Evolutionary conservation across 2,329 filamentous ascomycete genomes (phyloP).

Genomic region (Alternaria tenuissima): DNA sequence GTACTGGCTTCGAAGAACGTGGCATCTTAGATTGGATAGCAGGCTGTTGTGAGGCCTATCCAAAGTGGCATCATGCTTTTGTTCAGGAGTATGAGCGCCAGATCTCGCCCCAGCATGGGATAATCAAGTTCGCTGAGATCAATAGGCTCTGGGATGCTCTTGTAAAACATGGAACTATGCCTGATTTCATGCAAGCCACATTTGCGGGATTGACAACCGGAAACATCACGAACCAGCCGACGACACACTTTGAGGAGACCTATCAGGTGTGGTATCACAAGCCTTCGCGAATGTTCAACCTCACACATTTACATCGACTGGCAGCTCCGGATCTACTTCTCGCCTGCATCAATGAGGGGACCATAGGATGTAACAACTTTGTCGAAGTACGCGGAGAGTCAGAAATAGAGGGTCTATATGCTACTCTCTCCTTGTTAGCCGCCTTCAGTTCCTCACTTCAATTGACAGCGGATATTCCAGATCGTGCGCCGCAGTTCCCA

Average conservation of each 20-base stretch:
- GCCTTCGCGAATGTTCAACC: slow-evolving; percentile 31
- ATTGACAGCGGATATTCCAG: neutral
- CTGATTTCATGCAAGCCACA: slow-evolving; percentile 8
- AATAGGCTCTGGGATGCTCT: slow-evolving; percentile 13
- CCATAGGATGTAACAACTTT: slow-evolving; percentile 22
- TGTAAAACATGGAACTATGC: slow-evolving; percentile 6
- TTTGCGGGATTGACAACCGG: slow-evolving; percentile 3
- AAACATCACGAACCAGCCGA: neutral
- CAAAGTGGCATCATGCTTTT: slow-evolving; percentile 15
- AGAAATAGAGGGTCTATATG: slow-evolving; percentile 25
- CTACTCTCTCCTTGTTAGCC: slow-evolving; percentile 17
- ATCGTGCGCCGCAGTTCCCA: neutral
- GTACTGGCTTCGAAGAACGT: slow-evolving; percentile 1
- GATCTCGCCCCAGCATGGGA: neutral
- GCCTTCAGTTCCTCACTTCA: slow-evolving; percentile 13
- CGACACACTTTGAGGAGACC: slow-evolving; percentile 7
- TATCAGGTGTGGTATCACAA: slow-evolving; percentile 19
- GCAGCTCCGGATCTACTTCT: slow-evolving; percentile 6
- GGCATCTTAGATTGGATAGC: slow-evolving; percentile 21
- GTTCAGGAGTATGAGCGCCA: slow-evolving; percentile 7
- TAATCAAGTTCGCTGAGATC: slow-evolving; percentile 1
- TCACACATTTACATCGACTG: slow-evolving; percentile 25
- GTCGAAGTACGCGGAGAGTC: slow-evolving; percentile 30
- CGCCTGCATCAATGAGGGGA: slow-evolving; percentile 6
- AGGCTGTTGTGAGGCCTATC: slow-evolving; percentile 16